Evolutionary conservation across 176 grass and related monocot species (phyloP), one percentile per base, ranked within the genome.

Genomic region (Phoenix roebelenii): DNA sequence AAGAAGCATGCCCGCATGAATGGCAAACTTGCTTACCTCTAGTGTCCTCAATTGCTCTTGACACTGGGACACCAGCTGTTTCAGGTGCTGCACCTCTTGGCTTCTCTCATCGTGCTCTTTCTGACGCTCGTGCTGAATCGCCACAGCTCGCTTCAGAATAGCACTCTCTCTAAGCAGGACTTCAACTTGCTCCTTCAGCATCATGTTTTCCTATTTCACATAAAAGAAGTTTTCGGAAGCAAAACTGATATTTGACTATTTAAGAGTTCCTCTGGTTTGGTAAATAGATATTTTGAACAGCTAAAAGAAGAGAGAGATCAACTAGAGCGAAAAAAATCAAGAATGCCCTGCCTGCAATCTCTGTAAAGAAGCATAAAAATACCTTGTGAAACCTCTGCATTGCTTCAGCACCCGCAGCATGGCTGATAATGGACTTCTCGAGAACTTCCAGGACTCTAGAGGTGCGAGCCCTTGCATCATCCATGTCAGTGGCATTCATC

Each of bases 81-180:
- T 95, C 82, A 89, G 60, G 32, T 74, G 80, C 9, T 80, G 70
- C 71, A 86, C 57, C 72, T 95, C 90, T 35, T 89, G 74, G 49
- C 52, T 76, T 55, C 52, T 72, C 51, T 79, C 74, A 3, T 82
- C 85, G 6, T 63, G 84, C 67, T 86, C 81, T 74, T 81, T 95
- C 63, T 89, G 90, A 25, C 86, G 69, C 59, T 95, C 86, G 23
- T 95, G 90, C 25, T 95, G 90, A 69, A 95, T 89, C 14, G 82
- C 71, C 19, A 95, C 90, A 0, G 90, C 90, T 16, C 79, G 73
- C 60, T 95, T 95, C 66, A 95, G 60, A 58, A 95, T 25, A 51
- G 69, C 61, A 50, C 89, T 95, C 65, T 89, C 85, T 22, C 64
- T 61, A 22, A 89, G 74, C 35, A 95, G 58, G 2, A 48, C 66